These are phyloP conservation scores for Cyclospora cayetanensis DNA, from an alignment of 169 alveolate genomes.

Conservation along the genomic window DNA sequence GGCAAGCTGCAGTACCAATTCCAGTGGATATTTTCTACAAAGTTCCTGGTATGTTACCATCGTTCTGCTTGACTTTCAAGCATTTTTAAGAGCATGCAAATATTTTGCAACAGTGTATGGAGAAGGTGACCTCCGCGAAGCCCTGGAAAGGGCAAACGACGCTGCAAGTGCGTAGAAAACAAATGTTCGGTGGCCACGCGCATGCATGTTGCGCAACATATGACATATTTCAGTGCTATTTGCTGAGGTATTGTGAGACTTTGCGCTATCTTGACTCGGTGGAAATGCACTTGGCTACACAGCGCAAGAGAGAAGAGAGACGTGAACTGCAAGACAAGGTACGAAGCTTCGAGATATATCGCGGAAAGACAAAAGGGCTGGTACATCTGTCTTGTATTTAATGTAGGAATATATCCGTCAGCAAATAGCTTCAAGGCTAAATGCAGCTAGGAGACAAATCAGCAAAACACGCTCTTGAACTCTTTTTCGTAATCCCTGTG, in stretches of 20 bases:
- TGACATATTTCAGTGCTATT: neutral
- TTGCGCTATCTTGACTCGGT: neutral
- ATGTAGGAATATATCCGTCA: conserved; percentile 10
- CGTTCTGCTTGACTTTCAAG: neutral
- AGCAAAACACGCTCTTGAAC: conserved; percentile 13
- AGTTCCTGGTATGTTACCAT: conserved; percentile 54
- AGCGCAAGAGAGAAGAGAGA: conserved; percentile 22
- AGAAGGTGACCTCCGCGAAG: conserved; percentile 50
- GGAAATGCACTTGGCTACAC: neutral
- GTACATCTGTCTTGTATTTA: neutral
- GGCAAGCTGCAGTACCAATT: conserved; percentile 71
- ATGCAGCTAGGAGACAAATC: neutral
- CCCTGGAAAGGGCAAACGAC: conserved; percentile 60
- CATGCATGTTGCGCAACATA: too few species aligned
- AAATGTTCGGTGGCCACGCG: too few species aligned
- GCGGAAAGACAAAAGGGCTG: neutral
- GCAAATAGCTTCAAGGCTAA: neutral
- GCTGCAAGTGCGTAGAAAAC: conserved; percentile 60
- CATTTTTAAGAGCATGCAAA: neutral
- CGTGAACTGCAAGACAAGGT: conserved; percentile 53
- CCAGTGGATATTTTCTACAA: conserved; percentile 69
- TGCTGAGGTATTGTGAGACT: neutral
- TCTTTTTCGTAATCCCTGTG: too few species aligned
- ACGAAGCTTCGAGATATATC: neutral
- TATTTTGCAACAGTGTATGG: conserved; percentile 30